These are phyloP conservation scores for Teratosphaeria zuluensis DNA, from an alignment of 2,329 filamentous ascomycete species.

Conservation along the genomic window DNA sequence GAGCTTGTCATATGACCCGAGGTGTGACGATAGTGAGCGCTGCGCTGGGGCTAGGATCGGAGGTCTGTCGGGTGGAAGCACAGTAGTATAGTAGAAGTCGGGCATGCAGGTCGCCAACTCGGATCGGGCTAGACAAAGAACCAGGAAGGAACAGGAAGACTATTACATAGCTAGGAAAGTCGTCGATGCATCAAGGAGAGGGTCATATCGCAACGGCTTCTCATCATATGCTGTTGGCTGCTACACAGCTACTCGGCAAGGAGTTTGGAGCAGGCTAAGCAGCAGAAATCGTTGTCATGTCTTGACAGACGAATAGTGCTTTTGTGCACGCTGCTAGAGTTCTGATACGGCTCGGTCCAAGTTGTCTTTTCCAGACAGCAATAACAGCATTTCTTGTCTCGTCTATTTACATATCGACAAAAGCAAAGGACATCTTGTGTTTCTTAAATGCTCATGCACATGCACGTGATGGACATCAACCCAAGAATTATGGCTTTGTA, in stretches of 20 bases:
- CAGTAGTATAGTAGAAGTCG: neutral
- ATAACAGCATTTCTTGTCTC: neutral
- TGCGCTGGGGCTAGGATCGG: neutral
- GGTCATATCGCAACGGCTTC: neutral
- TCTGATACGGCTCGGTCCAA: no score
- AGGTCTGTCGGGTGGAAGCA: neutral
- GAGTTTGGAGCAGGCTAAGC: neutral
- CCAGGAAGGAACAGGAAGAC: neutral
- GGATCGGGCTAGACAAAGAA: neutral
- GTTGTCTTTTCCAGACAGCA: neutral
- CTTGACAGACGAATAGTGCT: neutral
- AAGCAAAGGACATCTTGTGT: neutral
- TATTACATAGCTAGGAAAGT: neutral
- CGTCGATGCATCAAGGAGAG: neutral
- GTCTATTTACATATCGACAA: neutral
- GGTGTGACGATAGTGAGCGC: neutral
- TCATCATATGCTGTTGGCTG: no score
- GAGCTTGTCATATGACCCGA: neutral
- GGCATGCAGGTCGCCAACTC: neutral
- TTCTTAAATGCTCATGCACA: neutral
- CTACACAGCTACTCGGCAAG: neutral
- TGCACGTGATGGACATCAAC: neutral
- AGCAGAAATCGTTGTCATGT: neutral
- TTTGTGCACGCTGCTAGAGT: no score
- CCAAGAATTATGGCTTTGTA: neutral